phyloP scores from a whole-genome alignment of 257 asterid species.

The Solanum sitiens region DNA sequence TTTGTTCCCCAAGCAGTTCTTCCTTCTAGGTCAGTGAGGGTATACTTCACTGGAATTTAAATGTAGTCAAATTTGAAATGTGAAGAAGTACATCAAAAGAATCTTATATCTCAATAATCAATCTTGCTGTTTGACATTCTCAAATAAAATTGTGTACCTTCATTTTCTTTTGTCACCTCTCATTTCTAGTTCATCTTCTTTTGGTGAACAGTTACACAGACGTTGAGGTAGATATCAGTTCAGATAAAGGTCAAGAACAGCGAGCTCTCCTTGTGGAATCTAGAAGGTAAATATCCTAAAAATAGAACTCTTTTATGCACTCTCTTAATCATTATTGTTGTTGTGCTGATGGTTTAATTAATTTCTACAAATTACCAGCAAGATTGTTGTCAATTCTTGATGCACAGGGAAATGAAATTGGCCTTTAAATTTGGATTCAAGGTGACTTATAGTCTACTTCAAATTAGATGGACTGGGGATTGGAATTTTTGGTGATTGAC shows the following conservation, averaged over 20 bases:
- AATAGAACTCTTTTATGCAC: neutral
- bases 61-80: neutral
- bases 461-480: neutral
- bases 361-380: neutral
- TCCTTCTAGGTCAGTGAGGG: conserved; percentile 46
- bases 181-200: neutral
- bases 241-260: conserved; percentile 46
- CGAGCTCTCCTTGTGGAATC: conserved; percentile 61
- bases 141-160: neutral
- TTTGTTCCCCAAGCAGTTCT: conserved; percentile 37
- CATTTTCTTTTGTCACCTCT: conserved; percentile 3
- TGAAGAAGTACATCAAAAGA: neutral
- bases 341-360: neutral
- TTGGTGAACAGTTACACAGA: conserved; percentile 45
- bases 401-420: neutral
- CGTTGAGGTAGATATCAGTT: conserved; percentile 35
- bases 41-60: neutral
- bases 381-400: neutral
- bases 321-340: neutral
- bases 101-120: neutral
- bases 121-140: neutral
- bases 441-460: neutral
- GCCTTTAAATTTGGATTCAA: neutral
- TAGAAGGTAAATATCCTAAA: conserved; percentile 42
- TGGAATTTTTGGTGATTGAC: neutral